Conservation (phyloP, 768 basidiomycete species). For the Hemileccinum rubropunctum region DNA sequence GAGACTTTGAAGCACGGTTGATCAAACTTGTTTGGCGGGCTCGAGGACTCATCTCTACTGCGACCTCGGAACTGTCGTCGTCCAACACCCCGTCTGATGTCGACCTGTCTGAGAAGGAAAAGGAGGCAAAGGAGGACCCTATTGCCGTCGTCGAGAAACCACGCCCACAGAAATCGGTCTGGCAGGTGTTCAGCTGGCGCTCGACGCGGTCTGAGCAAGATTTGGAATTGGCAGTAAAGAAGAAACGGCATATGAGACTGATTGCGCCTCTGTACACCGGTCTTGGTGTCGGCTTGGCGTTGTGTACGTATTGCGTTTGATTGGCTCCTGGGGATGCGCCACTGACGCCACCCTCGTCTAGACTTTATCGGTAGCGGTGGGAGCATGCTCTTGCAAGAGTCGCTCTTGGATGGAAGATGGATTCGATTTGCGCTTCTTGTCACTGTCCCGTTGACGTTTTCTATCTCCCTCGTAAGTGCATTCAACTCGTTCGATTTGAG, state of each 20-base stretch:
- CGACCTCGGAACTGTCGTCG: slow-evolving; percentile 39
- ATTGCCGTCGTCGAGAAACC: slow-evolving; percentile 7
- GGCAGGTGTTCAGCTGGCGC: slow-evolving; percentile 40
- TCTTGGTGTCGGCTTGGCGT: slow-evolving; percentile 59
- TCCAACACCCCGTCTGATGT: slow-evolving; percentile 52
- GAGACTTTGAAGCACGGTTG: slow-evolving; percentile 72
- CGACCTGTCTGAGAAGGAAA: slow-evolving; percentile 50
- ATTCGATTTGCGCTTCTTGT: slow-evolving; percentile 63
- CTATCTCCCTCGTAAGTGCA: slow-evolving; percentile 64
- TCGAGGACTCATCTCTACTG: slow-evolving; percentile 35
- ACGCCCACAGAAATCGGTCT: slow-evolving; percentile 8
- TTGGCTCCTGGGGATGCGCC: background rate
- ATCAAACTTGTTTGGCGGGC: slow-evolving; percentile 78
- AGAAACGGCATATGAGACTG: slow-evolving; percentile 50
- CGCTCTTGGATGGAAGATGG: slow-evolving; percentile 59
- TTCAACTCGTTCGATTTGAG: background rate
- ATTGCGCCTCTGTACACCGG: slow-evolving; percentile 75
- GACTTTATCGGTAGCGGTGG: slow-evolving; percentile 69
- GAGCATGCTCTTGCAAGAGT: slow-evolving; percentile 61
- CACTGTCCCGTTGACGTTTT: slow-evolving; percentile 70
- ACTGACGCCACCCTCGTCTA: slow-evolving; percentile 26
- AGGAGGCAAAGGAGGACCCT: slow-evolving; percentile 20
- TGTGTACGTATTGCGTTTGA: slow-evolving; percentile 65
- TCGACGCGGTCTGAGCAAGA: slow-evolving; percentile 48
- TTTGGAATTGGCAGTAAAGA: slow-evolving; percentile 46